These are phyloP conservation scores for Apiosordaria backusii DNA, from an alignment of 495 filamentous ascomycete species.

Conservation along the genomic window DNA sequence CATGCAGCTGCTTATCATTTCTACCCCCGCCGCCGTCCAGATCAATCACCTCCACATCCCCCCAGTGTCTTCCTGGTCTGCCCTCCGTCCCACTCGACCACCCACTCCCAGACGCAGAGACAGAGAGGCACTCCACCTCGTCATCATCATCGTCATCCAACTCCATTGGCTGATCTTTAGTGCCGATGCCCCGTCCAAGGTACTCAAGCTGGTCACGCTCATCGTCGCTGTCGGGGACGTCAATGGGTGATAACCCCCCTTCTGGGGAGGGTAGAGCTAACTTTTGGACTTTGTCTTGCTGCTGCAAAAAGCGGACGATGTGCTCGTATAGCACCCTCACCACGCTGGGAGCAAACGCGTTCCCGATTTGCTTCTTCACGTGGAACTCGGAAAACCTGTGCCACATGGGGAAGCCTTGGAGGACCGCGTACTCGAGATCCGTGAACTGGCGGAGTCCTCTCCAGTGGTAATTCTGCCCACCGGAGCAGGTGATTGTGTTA, in stretches of 20 bases:
- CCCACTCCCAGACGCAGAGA: neutral
- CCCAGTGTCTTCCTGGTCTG: too few relatives aligned
- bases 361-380: slow-evolving; percentile 74
- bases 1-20: too few relatives aligned
- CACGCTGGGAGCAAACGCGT: slow-evolving; percentile 72
- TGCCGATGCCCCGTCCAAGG: neutral
- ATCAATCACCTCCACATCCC: neutral
- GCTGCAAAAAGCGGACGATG: slow-evolving; percentile 53
- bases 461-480: slow-evolving; percentile 68
- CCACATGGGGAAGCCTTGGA: slow-evolving; percentile 69
- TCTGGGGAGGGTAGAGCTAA: neutral
- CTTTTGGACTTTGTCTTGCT: slow-evolving; percentile 45
- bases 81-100: neutral
- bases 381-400: slow-evolving; percentile 55
- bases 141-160: neutral
- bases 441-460: slow-evolving; percentile 65
- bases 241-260: neutral
- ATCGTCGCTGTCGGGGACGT: neutral
- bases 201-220: neutral
- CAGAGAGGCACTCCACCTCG: neutral
- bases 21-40: neutral
- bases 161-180: neutral
- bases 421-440: slow-evolving; percentile 64
- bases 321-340: slow-evolving; percentile 58
- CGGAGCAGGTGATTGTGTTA: slow-evolving; percentile 65